These are phyloP conservation scores for Orychophragmus violaceus DNA, from an alignment of 345 rosid species.

Conservation along the genomic window DNA sequence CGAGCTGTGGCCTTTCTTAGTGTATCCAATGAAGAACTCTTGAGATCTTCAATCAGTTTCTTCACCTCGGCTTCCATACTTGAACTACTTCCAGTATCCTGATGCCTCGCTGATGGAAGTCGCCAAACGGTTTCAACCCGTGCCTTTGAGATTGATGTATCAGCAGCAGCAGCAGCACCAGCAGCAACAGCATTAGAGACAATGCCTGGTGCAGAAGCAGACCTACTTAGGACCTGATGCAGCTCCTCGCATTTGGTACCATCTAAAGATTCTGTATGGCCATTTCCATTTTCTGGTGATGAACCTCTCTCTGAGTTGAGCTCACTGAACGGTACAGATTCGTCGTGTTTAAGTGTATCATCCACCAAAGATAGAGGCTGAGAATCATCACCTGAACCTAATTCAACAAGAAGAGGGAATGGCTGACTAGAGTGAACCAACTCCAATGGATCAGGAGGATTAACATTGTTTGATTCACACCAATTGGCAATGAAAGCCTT, in stretches of 20 bases:
- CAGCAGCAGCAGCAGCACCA: background rate
- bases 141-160: no score
- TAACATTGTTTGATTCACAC: conserved; percentile 83
- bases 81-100: conserved; percentile 71
- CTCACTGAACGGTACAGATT: background rate
- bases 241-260: conserved; percentile 29
- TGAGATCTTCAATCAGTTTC: conserved; percentile 66
- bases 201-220: conserved; percentile 54
- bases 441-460: conserved; percentile 70
- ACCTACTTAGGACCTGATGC: conserved; percentile 44
- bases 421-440: conserved; percentile 40
- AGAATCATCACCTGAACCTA: conserved; percentile 42
- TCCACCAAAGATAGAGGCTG: conserved; percentile 24
- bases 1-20: conserved; percentile 58
- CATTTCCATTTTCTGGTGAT: conserved; percentile 4
- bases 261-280: conserved; percentile 34
- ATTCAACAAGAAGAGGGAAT: conserved; percentile 41
- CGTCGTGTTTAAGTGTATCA: no score
- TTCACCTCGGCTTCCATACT: conserved; percentile 62
- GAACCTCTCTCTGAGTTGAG: conserved; percentile 13
- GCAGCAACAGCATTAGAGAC: background rate
- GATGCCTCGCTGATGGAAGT: conserved; percentile 53
- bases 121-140: conserved; percentile 42
- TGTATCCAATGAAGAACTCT: conserved; percentile 44
- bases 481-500: conserved; percentile 88